These are phyloP conservation scores for Acanthamoeba healyi DNA, from an alignment of 208 protist genomes.

Conservation along the genomic window DNA sequence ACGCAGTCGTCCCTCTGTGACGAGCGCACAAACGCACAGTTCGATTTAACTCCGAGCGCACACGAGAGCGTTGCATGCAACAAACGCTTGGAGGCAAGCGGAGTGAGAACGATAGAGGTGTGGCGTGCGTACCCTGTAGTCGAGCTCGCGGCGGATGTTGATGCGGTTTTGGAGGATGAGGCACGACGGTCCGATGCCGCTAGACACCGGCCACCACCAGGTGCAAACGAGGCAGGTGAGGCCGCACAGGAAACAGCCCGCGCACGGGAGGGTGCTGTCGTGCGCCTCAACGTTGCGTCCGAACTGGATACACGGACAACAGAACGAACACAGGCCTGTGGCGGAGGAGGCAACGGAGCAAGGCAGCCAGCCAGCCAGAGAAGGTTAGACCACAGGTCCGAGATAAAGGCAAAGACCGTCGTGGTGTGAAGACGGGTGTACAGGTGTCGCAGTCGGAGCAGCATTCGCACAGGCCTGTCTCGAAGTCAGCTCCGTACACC, in stretches of 20 bases:
- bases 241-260: not conserved
- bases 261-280: not conserved
- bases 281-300: not conserved
- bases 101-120: not conserved
- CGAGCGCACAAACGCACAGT: not conserved
- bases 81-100: not conserved
- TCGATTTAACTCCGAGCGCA: too few species aligned
- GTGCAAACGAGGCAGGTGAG: not conserved
- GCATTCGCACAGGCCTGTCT: not conserved
- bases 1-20: not conserved
- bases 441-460: not conserved
- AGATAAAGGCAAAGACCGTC: too few species aligned
- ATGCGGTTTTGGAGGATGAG: slow-evolving; percentile 3
- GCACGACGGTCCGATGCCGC: not conserved
- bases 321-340: not conserved
- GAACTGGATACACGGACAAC: not conserved
- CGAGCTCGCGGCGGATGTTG: not conserved
- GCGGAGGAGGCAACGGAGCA: too few species aligned
- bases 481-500: not conserved
- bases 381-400: not conserved
- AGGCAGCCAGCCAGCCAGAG: not conserved
- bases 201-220: not conserved
- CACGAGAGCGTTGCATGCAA: too few species aligned
- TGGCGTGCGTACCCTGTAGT: not conserved
- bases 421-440: not conserved